Conservation (phyloP, 371 early-diverging fungal species). For the Umbelopsis sp. region DNA sequence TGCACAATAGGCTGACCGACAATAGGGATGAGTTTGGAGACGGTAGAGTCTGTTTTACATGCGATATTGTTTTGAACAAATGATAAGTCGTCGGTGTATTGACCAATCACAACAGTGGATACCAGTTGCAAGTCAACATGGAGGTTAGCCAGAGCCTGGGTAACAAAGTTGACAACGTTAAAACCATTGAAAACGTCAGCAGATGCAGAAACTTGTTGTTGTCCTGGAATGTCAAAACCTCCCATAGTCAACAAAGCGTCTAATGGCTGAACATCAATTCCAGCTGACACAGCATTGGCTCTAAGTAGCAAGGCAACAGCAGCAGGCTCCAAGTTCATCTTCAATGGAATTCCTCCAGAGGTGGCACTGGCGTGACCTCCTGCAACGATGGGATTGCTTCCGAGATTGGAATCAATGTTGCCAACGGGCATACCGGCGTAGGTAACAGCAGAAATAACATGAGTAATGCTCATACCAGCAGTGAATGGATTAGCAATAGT, state of each 20-base stretch:
- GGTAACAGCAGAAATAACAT: slow-evolving; percentile 50
- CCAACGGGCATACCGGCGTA: slow-evolving; percentile 57
- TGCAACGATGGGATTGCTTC: slow-evolving; percentile 44
- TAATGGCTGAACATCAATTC: slow-evolving; percentile 49
- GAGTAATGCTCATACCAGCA: slow-evolving; percentile 52
- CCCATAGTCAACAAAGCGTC: slow-evolving; percentile 55
- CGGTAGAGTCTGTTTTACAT: slow-evolving; percentile 44
- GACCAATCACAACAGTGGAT: slow-evolving; percentile 54
- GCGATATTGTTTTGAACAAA: slow-evolving; percentile 55
- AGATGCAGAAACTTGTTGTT: slow-evolving; percentile 39
- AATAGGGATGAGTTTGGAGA: slow-evolving; percentile 55
- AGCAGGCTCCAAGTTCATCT: slow-evolving; percentile 50
- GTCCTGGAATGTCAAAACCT: slow-evolving; percentile 48
- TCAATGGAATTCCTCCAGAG: slow-evolving; percentile 38
- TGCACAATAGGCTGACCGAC: slow-evolving; percentile 65
- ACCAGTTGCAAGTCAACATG: slow-evolving; percentile 54
- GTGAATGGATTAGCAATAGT: slow-evolving; percentile 62
- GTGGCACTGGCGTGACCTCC: slow-evolving; percentile 37
- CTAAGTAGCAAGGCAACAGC: slow-evolving; percentile 50
- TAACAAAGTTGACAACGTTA: slow-evolving; percentile 52
- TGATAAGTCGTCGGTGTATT: slow-evolving; percentile 47
- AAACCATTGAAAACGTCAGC: slow-evolving; percentile 46
- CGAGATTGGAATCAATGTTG: slow-evolving; percentile 52
- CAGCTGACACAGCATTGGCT: slow-evolving; percentile 50
- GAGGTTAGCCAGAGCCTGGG: slow-evolving; percentile 57